Percentiles rank a stretch among this genome's conserved stretches.
These are phyloP conservation scores for Mycena sanguinolenta DNA, from an alignment of 768 basidiomycete genomes.

Conservation along the genomic window DNA sequence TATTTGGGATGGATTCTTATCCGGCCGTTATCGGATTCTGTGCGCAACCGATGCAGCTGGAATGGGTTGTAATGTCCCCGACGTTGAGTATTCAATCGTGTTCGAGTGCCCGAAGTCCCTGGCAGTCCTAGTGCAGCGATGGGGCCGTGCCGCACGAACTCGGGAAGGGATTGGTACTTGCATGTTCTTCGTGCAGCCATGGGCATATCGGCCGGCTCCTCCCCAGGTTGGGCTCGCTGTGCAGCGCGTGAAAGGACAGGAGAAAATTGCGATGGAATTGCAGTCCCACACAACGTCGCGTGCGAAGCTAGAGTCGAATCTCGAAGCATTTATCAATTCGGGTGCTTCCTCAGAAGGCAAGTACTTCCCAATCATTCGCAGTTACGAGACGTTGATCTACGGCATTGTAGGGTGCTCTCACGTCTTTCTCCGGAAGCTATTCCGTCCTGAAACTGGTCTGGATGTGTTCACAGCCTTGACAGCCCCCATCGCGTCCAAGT, in stretches of 20 bases:
- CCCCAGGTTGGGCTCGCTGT: constrained; percentile 3
- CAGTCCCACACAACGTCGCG: constrained; percentile 16
- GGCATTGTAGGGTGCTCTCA: constrained; percentile 29
- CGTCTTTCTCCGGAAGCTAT: constrained; percentile 22
- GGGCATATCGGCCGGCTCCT: constrained; percentile 32
- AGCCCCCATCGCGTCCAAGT: not conserved
- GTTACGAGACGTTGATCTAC: not conserved
- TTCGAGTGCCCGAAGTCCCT: constrained; percentile 41
- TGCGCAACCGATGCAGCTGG: constrained; percentile 49
- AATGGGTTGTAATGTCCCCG: constrained; percentile 48
- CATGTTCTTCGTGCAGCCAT: constrained; percentile 30
- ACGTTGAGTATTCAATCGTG: constrained; percentile 40
- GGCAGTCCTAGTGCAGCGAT: constrained; percentile 18
- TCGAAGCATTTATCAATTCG: constrained; percentile 35
- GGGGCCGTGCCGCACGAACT: constrained; percentile 32
- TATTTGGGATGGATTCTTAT: not conserved
- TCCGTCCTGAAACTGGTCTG: constrained; percentile 33
- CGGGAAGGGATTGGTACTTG: not conserved
- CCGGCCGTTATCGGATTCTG: constrained; percentile 39
- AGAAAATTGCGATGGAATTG: constrained; percentile 11
- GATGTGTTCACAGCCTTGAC: constrained; percentile 15
- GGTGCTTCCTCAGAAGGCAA: constrained; percentile 7
- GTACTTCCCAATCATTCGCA: constrained; percentile 2
- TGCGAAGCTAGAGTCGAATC: constrained; percentile 21
- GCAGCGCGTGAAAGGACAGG: not conserved